phyloP scores from a whole-genome alignment of 75 land plant genomes.

The Picea sitchensis region DNA sequence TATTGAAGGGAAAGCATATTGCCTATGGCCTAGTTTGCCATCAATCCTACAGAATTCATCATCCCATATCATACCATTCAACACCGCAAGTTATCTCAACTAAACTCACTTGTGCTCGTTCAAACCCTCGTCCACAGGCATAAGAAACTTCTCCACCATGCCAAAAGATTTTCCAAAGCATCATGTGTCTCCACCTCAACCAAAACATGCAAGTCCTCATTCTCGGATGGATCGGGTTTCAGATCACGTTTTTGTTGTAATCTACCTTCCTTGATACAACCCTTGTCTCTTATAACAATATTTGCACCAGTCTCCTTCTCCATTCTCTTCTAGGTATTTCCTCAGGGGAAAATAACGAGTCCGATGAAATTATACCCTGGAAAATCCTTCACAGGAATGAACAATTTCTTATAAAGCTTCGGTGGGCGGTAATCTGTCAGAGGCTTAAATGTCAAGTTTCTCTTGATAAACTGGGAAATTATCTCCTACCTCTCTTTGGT shows the following conservation, averaged over 20 bases:
- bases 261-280: too few species aligned
- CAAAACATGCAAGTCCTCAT: too few species aligned
- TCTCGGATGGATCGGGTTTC: too few species aligned
- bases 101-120: conserved; percentile 61
- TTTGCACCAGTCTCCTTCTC: too few species aligned
- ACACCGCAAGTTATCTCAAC: conserved; percentile 78
- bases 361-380: conserved; percentile 51
- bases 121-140: conserved; percentile 74
- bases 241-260: too few species aligned
- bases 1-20: conserved; percentile 73
- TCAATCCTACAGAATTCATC: conserved; percentile 86
- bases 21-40: conserved; percentile 91
- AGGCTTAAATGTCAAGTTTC: conserved; percentile 84
- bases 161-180: conserved; percentile 79
- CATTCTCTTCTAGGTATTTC: conserved; percentile 24
- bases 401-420: conserved; percentile 84
- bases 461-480: conserved; percentile 73
- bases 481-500: conserved; percentile 79
- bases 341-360: conserved; percentile 91
- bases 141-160: conserved; percentile 90
- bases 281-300: too few species aligned
- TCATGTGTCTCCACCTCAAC: conserved; percentile 57
- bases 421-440: conserved; percentile 93
- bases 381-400: too few species aligned
- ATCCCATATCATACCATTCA: conserved; percentile 92